Evolutionary conservation across 345 rosid species (phyloP), one percentile per base, ranked within the genome.

Genomic region (Arabis alpina): DNA sequence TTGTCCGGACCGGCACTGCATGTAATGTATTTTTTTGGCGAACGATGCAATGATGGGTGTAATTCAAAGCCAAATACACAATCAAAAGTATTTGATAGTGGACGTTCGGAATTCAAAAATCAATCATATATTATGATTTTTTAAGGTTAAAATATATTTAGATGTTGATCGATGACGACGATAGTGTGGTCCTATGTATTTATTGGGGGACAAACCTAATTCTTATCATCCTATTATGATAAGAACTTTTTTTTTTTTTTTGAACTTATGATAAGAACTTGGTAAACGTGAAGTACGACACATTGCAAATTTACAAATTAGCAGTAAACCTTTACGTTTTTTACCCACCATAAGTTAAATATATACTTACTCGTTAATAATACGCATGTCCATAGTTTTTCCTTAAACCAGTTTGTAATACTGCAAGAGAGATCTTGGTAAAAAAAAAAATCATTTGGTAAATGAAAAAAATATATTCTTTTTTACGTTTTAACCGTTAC

Each of bases 381-480:
- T 36, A 36, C 10, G 43, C 27, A 55, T 15, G 43, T 23, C 23
- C 14, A 25, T 25, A 51, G 10, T 11, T 51, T 25, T 52, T 34
- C 28, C 6, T 23, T 39, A 39, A 25, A 57, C 47, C 16, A 39
- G 36, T 36, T 36, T 36, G 40, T 36, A 36, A 36, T 6, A 34
- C 36, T 45, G 44, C 43, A 72, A 64, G 56, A 16, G 63, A 53
- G 11, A 28, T 24, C 5, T 41, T 43, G 54, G 30, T 53, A 30
- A 57, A 10, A 10, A 57, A 10, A 10, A 49, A 14, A 1, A 34
- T 5, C 7, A 6, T 34, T 37, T 9, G 43, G 40, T 6, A 50
- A 41, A 13, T 24, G 0, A 43, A 19, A 43, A 15, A 10, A 2
- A 5, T 10, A 12, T 48, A 10, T 9, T 34, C 6, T 34, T 34